phyloP scores from a whole-genome alignment of 2,329 filamentous ascomycete species.

The Sordariomycetes sp. region DNA sequence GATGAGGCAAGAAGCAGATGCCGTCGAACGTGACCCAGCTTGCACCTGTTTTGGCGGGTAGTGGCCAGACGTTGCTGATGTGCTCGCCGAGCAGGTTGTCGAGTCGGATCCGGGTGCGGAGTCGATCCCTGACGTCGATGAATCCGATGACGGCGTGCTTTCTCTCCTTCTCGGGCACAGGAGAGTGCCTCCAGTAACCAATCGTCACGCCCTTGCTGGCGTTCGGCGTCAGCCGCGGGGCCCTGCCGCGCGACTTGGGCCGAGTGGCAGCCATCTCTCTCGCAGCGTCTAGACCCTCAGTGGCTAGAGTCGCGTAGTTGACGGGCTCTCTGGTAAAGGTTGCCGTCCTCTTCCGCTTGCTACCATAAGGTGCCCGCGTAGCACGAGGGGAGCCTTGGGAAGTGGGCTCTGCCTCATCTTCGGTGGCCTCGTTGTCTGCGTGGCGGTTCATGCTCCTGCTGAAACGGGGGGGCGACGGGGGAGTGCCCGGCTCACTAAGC shows the following conservation, averaged over 20 bases:
- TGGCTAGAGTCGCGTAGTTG: too few species aligned
- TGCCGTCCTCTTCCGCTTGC: slow-evolving; percentile 47
- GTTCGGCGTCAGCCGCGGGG: slow-evolving; percentile 16
- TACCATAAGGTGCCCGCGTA: slow-evolving; percentile 30
- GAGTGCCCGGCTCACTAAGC: slow-evolving; percentile 30
- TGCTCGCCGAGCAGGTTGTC: slow-evolving; percentile 36
- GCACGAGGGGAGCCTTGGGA: slow-evolving; percentile 30
- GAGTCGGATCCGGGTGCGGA: slow-evolving; percentile 49
- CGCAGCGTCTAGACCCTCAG: too few species aligned
- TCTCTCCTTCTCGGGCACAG: slow-evolving; percentile 32
- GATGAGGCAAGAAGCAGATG: slow-evolving; percentile 48
- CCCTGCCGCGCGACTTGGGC: slow-evolving; percentile 10
- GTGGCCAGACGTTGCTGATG: slow-evolving; percentile 34
- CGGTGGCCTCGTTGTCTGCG: background rate
- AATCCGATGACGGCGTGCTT: slow-evolving; percentile 55
- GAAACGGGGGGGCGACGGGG: background rate
- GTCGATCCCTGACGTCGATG: slow-evolving; percentile 50
- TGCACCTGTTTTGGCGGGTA: slow-evolving; percentile 50
- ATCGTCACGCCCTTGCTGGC: slow-evolving; percentile 39
- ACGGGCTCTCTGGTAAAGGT: too few species aligned
- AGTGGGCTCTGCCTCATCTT: slow-evolving; percentile 33
- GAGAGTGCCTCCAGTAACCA: slow-evolving; percentile 53
- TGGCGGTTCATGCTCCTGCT: too few species aligned
- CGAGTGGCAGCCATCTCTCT: too few species aligned
- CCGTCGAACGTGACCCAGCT: slow-evolving; percentile 57